Base-by-base conservation (phyloP, 257 asterid species). In the Solanum medicagineum region DNA sequence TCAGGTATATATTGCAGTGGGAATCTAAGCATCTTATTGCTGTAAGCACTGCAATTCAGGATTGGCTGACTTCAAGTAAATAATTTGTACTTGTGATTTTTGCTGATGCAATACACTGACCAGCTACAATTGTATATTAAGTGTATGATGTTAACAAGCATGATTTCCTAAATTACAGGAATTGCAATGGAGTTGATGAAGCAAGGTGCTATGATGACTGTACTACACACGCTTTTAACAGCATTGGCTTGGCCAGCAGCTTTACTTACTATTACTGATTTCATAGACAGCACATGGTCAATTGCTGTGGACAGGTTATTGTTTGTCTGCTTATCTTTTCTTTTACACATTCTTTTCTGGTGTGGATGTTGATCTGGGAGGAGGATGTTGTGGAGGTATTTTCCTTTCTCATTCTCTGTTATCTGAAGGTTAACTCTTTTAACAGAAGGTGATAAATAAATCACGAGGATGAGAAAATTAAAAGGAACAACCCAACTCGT, bases 181-280 rank as follows among this genome's bases (percentile, higher is more conserved):
- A 74, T 96, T 85, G 97, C 97, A 65, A 7, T 90, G 91, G 94
- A 92, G 89, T 87, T 96, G 92, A 94, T 96, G 98, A 93, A 88
- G 87, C 98, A 88, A 85, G 99, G 99, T 56, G 98, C 99, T 83
- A 96, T 93, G 99, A 86, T 94, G 95, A 96, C 99, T 84, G 98
- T 96, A 47, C 91, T 96, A 86, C 89, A 94, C 89, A 3, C 91
- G 69, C 95, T 96, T 89, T 87, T 96, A 86, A 85, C 92, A 13
- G 99, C 99, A 51, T 90, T 96, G 81, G 99, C 98, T 85, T 96
- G 96, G 99, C 99, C 99, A 10, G 90, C 98, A 85, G 87, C 98
- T 24, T 91, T 96, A 85, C 92, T 94, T 63, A 54, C 91, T 63
- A 92, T 93, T 62, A 92, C 97, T 32, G 93, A 93, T 87, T 92